Conservation (phyloP, 352 stramenopile genomes). For the Pythium apleroticum region DNA sequence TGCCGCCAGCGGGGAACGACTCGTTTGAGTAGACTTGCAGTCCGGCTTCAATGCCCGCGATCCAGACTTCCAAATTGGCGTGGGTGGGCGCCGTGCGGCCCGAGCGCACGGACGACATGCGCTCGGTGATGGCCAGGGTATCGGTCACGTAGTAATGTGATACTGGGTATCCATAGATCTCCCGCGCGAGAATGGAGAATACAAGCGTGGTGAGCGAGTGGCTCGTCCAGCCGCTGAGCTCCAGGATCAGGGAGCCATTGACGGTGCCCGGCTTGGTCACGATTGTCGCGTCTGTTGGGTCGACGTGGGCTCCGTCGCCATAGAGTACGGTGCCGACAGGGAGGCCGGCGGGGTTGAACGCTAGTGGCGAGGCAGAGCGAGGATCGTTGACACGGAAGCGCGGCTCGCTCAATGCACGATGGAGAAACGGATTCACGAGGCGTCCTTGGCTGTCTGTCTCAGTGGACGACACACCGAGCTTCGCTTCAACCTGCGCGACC, state of each 20-base stretch:
- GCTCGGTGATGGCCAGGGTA: constrained; percentile 22
- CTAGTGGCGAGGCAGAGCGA: constrained; percentile 15
- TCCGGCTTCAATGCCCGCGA: constrained; percentile 29
- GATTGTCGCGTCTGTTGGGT: not conserved
- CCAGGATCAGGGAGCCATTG: constrained; percentile 24
- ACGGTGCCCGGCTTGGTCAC: not conserved
- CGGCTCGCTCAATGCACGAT: constrained; percentile 30
- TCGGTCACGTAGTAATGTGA: constrained; percentile 22
- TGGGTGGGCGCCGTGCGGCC: constrained; percentile 53
- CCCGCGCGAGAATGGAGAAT: constrained; percentile 43
- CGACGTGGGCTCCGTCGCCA: constrained; percentile 21
- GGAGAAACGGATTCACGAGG: constrained; percentile 43
- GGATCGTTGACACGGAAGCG: constrained; percentile 37
- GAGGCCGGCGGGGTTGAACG: constrained; percentile 23
- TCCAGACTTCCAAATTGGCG: constrained; percentile 59
- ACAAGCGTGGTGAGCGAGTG: constrained; percentile 39
- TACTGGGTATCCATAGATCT: constrained; percentile 38
- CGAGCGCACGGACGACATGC: constrained; percentile 33
- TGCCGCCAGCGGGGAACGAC: constrained; percentile 31
- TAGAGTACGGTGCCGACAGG: constrained; percentile 16
- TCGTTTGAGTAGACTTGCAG: constrained; percentile 53
- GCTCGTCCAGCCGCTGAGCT: constrained; percentile 41
- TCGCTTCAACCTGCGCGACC: constrained; percentile 32
- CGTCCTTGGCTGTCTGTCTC: constrained; percentile 30
- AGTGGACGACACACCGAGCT: constrained; percentile 22